Evolutionary conservation across 441 rosid genomes (phyloP).

Genomic region (Eruca vesicaria): DNA sequence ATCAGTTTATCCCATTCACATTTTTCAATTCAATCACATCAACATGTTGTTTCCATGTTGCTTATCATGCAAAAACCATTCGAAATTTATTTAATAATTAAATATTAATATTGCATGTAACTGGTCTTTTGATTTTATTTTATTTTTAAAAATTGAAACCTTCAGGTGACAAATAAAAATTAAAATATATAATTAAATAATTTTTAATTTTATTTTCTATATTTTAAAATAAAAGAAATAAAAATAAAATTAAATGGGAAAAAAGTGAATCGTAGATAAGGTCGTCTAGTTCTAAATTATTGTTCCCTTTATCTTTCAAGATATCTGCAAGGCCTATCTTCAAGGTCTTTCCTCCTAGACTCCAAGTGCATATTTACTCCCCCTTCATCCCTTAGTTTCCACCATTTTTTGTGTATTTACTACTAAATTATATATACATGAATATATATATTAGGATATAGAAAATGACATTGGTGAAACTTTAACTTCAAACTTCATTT

Average conservation of each 20-base stretch:
- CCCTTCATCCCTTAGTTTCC: neutral
- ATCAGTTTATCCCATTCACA: conserved; percentile 10
- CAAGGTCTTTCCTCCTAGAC: neutral
- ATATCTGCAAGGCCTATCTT: neutral
- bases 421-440: neutral
- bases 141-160: neutral
- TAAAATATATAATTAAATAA: neutral
- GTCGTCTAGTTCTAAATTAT: too few relatives aligned
- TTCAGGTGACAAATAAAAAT: neutral
- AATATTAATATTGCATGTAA: conserved; percentile 2
- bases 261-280: neutral
- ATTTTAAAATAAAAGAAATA: neutral
- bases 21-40: neutral
- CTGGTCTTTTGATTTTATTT: neutral
- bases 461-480: neutral
- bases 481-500: neutral
- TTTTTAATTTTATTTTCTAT: neutral
- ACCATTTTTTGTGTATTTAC: neutral
- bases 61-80: neutral
- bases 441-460: neutral
- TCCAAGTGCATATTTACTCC: neutral
- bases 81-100: neutral
- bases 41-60: conserved; percentile 19
- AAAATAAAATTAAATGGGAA: neutral
- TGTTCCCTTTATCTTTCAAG: too few relatives aligned